Conservation (phyloP, 2,329 filamentous ascomycete genomes). For the Fusarium sp. region DNA sequence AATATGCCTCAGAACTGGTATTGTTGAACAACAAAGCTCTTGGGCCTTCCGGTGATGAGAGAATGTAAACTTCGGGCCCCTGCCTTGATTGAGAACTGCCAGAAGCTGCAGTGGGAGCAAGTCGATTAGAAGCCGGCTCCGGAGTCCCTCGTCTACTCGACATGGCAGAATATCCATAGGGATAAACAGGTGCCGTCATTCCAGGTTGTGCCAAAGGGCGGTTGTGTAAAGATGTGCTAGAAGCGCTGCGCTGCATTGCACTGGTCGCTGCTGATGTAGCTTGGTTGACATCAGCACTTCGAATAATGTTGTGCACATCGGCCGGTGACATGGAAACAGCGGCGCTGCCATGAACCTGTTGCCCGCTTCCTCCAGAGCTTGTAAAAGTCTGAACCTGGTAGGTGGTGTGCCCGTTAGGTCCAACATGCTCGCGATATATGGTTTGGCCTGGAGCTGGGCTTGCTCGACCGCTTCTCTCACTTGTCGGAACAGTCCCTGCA, state of each 20-base stretch:
- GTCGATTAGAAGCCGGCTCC: constrained; percentile 51
- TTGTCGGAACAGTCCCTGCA: constrained; percentile 32
- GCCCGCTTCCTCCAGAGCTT: constrained; percentile 35
- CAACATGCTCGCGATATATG: constrained; percentile 49
- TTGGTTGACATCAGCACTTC: constrained; percentile 58
- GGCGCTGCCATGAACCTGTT: constrained; percentile 15
- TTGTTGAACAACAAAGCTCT: constrained; percentile 67
- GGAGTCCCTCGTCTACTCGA: constrained; percentile 62
- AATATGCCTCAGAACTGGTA: constrained; percentile 61
- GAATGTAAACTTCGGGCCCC: constrained; percentile 66
- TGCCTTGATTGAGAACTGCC: constrained; percentile 42
- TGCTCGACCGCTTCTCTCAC: constrained; percentile 45
- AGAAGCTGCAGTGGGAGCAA: constrained; percentile 36
- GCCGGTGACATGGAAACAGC: constrained; percentile 52
- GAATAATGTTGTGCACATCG: constrained; percentile 60
- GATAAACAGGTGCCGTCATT: constrained; percentile 56
- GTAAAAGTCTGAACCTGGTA: constrained; percentile 52
- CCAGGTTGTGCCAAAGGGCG: constrained; percentile 53
- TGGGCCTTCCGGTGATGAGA: constrained; percentile 70
- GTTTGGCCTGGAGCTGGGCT: constrained; percentile 50
- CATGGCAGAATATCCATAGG: constrained; percentile 51
- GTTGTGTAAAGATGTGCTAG: constrained; percentile 57
- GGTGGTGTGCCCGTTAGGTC: constrained; percentile 49
- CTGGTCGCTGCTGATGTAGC: constrained; percentile 60
- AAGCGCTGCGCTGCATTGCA: constrained; percentile 64